Evolutionary conservation across 176 grass and related monocot genomes (phyloP).

Genomic region (Cymbopogon citratus): DNA sequence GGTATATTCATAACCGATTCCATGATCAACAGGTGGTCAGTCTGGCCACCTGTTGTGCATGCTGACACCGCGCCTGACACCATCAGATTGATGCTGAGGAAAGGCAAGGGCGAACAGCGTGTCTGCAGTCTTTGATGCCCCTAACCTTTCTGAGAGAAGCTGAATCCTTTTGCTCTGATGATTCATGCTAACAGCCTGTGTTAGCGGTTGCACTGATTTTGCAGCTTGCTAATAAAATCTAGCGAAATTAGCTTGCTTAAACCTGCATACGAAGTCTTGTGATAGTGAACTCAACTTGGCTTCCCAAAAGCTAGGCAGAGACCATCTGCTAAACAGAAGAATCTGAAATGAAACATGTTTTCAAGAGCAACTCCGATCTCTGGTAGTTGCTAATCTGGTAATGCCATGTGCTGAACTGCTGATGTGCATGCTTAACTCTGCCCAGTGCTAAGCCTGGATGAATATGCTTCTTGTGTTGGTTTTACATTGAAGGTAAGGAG

Average conservation of each 20-base stretch:
- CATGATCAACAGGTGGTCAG: slow-evolving; percentile 57
- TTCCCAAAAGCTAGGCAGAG: background rate
- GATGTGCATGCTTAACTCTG: background rate
- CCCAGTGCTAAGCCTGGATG: background rate
- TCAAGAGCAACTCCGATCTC: background rate
- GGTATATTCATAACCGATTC: slow-evolving; percentile 80
- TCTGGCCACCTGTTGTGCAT: slow-evolving; percentile 36
- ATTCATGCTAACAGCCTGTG: slow-evolving; percentile 6
- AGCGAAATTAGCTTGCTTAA: background rate
- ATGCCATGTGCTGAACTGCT: background rate
- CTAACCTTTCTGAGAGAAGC: slow-evolving; percentile 91
- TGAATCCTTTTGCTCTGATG: slow-evolving; percentile 53
- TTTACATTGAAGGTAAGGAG: no score
- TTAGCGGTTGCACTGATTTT: background rate
- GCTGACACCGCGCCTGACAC: slow-evolving; percentile 26
- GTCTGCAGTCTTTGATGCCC: slow-evolving; percentile 90
- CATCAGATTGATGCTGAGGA: slow-evolving; percentile 66
- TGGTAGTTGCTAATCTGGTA: background rate
- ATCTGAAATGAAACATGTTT: background rate
- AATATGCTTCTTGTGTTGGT: background rate
- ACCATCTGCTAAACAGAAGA: background rate
- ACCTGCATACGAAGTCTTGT: slow-evolving; percentile 6
- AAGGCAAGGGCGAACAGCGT: slow-evolving; percentile 93
- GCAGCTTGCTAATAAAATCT: background rate
- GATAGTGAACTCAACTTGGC: background rate